Evolutionary conservation across 805 yeast species (phyloP).

Genomic region (Cephaloascus fragrans): DNA sequence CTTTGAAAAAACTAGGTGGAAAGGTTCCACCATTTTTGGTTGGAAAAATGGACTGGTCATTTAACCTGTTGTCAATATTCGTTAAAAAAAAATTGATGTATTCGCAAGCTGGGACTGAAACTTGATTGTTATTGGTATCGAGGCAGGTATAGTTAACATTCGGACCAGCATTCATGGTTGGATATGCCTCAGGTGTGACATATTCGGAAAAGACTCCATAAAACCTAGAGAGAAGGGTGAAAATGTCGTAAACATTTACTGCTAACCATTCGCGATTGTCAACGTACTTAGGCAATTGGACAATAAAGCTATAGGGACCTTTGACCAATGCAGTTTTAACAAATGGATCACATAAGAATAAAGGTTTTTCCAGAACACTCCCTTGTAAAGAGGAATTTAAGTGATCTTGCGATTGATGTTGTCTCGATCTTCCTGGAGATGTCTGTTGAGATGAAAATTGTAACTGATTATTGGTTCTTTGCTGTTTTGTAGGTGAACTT

Average conservation of each 20-base stretch:
- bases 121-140: slow-evolving; percentile 61
- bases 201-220: slow-evolving; percentile 88
- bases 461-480: slow-evolving; percentile 4
- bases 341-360: slow-evolving; percentile 87
- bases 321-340: slow-evolving; percentile 91
- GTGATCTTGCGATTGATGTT: slow-evolving; percentile 8
- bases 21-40: slow-evolving; percentile 85
- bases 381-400: slow-evolving; percentile 5
- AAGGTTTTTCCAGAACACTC: slow-evolving; percentile 25
- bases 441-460: slow-evolving; percentile 7
- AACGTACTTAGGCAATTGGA: slow-evolving; percentile 89
- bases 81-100: slow-evolving; percentile 87
- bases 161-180: slow-evolving; percentile 95
- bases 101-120: slow-evolving; percentile 84
- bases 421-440: slow-evolving; percentile 7
- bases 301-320: slow-evolving; percentile 94
- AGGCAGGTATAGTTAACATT: slow-evolving; percentile 87
- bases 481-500: slow-evolving; percentile 28
- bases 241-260: slow-evolving; percentile 81
- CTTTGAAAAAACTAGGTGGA: slow-evolving; percentile 75
- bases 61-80: slow-evolving; percentile 82
- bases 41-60: slow-evolving; percentile 86
- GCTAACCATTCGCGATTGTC: slow-evolving; percentile 96
- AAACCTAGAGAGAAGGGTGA: slow-evolving; percentile 76
- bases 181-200: slow-evolving; percentile 81